Base-by-base conservation (phyloP, 352 stramenopile species). In the Phytophthora syringae region DNA sequence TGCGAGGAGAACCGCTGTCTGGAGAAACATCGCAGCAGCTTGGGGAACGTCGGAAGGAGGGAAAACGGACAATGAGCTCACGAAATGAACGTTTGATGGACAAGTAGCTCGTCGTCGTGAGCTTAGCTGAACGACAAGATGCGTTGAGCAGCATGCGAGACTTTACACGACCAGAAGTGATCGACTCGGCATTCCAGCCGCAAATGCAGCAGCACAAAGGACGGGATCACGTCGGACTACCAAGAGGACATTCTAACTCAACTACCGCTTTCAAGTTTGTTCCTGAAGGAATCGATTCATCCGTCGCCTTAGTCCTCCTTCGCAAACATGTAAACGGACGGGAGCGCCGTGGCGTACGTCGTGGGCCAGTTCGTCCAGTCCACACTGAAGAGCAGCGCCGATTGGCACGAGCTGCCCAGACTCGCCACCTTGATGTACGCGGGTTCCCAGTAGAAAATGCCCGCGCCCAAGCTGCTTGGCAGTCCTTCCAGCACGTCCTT, bases 371-470 rank as follows among this genome's bases (percentile, higher is more conserved):
- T 72, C 36, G 21, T 39, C 60, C 70, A 75, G 50, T 78, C 39
- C 6, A 78, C 70, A 47, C 47, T 60, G 27, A 75, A 78, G 15
- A 78, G 60, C 5, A 78, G 56, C 2, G 70, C 70, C n/a, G 70
- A 78, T 34, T 60, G 39, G 22, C 70, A 77, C 5, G 65, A 65
- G 37, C 70, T 77, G 15, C 70, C 70, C 3, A 77, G 66, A 30
- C 70, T 51, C 9, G 55, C 56, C 24, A 64, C 61, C 3, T 43
- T 53, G 4, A 77, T 36, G 20, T 62, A 77, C 0, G 60, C 65
- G 22, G 70, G 70, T 42, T 77, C 70, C 70, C 70, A 77, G 65
- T 77, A 77, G 52, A 66, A 77, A 27, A 75, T 64, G 6, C 70
- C 70, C 2, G 70, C 53, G 0, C 65, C 70, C 13, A 77, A 64